Conservation (phyloP, 805 yeast genomes). For the Sugiyamaella boreocaroliniensis region DNA sequence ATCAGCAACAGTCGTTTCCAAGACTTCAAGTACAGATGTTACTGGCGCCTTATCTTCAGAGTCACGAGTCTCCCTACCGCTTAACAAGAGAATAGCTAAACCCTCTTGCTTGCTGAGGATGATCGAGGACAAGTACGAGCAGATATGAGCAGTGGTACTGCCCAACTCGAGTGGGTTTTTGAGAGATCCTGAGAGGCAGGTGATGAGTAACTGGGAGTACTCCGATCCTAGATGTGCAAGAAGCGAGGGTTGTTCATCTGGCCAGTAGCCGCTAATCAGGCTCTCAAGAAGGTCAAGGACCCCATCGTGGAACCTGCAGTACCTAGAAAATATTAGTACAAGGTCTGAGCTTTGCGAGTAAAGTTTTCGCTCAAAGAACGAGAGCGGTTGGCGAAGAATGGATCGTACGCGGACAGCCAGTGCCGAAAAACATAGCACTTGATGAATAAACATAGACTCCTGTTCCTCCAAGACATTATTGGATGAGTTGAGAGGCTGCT, state of each 20-base stretch:
- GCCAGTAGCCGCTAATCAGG: constrained; percentile 26
- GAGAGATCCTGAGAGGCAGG: constrained; percentile 56
- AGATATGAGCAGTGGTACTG: constrained; percentile 18
- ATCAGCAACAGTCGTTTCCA: constrained; percentile 22
- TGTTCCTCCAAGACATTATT: constrained; percentile 42
- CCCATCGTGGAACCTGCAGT: constrained; percentile 41
- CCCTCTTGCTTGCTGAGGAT: constrained; percentile 34
- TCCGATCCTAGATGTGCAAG: constrained; percentile 72
- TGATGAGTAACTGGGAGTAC: constrained; percentile 52
- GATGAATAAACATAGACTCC: constrained; percentile 43
- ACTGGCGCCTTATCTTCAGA: background rate
- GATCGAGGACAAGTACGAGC: constrained; percentile 25
- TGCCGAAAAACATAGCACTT: constrained; percentile 50
- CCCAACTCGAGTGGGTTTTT: constrained; percentile 36
- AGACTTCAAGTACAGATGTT: constrained; percentile 22
- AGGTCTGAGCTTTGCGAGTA: constrained; percentile 51
- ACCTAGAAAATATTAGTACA: constrained; percentile 50
- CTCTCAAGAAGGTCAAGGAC: constrained; percentile 51
- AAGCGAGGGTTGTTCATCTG: constrained; percentile 62
- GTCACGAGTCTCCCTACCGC: constrained; percentile 28
- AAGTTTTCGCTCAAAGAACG: constrained; percentile 57
- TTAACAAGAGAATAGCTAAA: constrained; percentile 30
- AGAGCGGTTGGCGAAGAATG: constrained; percentile 42
- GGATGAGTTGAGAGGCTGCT: constrained; percentile 33
- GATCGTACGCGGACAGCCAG: constrained; percentile 54